Percentiles rank a stretch among this genome's conserved stretches.
These are phyloP conservation scores for Daldinia grandis DNA, from an alignment of 495 filamentous ascomycete species.

Conservation along the genomic window DNA sequence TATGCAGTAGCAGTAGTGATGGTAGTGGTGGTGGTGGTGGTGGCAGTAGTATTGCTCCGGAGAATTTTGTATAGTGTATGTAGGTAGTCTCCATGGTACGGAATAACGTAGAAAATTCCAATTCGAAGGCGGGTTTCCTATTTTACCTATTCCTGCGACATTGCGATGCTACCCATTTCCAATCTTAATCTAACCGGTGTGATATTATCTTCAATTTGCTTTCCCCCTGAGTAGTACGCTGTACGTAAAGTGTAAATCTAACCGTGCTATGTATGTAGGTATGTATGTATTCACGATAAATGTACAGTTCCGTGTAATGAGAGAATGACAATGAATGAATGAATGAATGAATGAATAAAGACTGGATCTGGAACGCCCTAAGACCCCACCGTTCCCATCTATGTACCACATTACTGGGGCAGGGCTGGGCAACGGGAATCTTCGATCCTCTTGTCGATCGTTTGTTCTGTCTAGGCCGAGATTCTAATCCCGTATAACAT, in stretches of 20 bases:
- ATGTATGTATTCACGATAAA: no score
- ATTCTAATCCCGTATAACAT: slow-evolving; percentile 19
- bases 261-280: slow-evolving; percentile 11
- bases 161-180: not conserved
- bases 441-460: slow-evolving; percentile 42
- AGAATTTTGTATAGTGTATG: not conserved
- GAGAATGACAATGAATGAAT: not conserved
- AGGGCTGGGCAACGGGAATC: slow-evolving; percentile 30
- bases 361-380: slow-evolving; percentile 32
- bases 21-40: not conserved
- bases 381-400: slow-evolving; percentile 29
- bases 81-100: not conserved
- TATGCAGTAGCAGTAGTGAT: not conserved
- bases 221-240: not conserved
- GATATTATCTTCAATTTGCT: not conserved
- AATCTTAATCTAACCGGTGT: not conserved
- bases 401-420: slow-evolving; percentile 32
- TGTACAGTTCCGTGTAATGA: not conserved
- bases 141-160: not conserved
- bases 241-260: slow-evolving; percentile 11
- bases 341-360: not conserved
- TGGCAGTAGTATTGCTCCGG: not conserved
- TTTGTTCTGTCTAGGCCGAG: slow-evolving; percentile 38
- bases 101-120: slow-evolving; percentile 1
- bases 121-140: not conserved